Base-by-base conservation (phyloP, 331 rosid species). In the Arachis monticola region DNA sequence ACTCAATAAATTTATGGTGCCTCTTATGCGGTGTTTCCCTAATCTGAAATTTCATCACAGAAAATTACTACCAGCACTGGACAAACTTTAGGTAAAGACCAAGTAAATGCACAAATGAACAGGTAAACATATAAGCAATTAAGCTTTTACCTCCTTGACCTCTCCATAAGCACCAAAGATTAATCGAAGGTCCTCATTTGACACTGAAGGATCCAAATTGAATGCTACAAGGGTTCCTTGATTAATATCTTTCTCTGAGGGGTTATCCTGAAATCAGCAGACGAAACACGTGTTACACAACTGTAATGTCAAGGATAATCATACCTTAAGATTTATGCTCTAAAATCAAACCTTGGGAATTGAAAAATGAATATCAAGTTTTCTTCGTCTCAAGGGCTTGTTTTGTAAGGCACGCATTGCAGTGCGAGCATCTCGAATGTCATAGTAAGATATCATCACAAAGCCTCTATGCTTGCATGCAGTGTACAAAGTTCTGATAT, bases 391-490 rank as follows among this genome's bases (percentile, higher is more conserved):
- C 88, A 93, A 78, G 60, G 98, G 96, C 83, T 91, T 93, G 82
- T 89, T 93, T 79, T 93, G 98, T 79, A 93, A 81, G 7, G 90
- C 87, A 53, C 96, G 98, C 93, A 93, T 91, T 47, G 98, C 97
- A 73, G 90, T 91, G 58, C 98, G 97, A 86, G 98, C 96, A 64
- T 93, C 89, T 81, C 97, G 96, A 45, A 93, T 93, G 72, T 93
- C 98, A 62, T 87, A 93, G 88, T 93, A 93, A 48, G 98, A 93
- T 80, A 93, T 93, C 98, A 93, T 93, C 83, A 93, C 98, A 79
- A 93, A 93, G 46, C 98, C 98, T 72, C 98, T 83, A 81, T 91
- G 98, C 88, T 93, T 93, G 93, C 98, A 91, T 52, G 97, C 97
- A 55, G 98, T 93, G 78, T 93, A 93, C 75, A 93, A 83, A 77